Evolutionary conservation across 331 rosid species (phyloP).

Genomic region (Malus hybrid): DNA sequence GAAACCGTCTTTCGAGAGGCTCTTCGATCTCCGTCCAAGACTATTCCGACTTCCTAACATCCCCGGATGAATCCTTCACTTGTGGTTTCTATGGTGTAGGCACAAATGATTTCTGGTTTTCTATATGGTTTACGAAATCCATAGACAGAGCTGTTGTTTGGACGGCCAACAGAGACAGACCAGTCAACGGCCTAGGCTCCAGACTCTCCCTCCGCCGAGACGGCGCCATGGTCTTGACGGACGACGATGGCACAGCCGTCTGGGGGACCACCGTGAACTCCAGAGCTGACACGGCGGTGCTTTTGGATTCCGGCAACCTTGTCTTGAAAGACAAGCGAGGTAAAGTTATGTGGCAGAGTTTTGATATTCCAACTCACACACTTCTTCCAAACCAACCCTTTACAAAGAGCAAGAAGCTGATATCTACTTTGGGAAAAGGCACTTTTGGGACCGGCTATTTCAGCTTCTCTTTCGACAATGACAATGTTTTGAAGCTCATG

Average conservation of each 20-base stretch:
- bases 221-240: conserved; percentile 9
- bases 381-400: conserved; percentile 14
- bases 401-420: not conserved
- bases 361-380: conserved; percentile 21
- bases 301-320: conserved; percentile 12
- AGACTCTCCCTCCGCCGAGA: not conserved
- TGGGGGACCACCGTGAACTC: conserved; percentile 8
- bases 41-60: not conserved
- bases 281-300: not conserved
- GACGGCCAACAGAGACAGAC: conserved; percentile 23
- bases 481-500: conserved; percentile 8
- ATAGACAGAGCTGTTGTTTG: conserved; percentile 2
- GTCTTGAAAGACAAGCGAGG: not conserved
- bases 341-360: conserved; percentile 16
- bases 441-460: conserved; percentile 6
- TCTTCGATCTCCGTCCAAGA: not conserved
- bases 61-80: not conserved
- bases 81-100: conserved; percentile 1
- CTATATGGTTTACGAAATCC: conserved; percentile 17
- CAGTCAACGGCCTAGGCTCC: conserved; percentile 13
- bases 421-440: conserved; percentile 4
- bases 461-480: conserved; percentile 9
- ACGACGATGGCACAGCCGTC: not conserved
- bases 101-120: conserved; percentile 9
- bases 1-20: not conserved